Evolutionary conservation across 169 alveolate species (phyloP).

Genomic region (Plasmodium gaboni): DNA sequence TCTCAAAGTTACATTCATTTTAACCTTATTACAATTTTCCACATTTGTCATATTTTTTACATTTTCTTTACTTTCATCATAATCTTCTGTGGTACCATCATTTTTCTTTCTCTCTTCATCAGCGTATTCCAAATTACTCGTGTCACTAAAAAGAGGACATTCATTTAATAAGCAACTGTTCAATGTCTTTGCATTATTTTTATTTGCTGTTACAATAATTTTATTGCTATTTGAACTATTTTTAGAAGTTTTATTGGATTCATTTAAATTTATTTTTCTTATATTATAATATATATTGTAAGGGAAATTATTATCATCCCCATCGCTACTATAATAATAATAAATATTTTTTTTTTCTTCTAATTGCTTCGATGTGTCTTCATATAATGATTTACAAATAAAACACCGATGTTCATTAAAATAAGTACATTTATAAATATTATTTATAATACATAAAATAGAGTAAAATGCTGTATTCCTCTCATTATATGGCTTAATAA

Average conservation of each 20-base stretch:
- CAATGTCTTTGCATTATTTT: not conserved
- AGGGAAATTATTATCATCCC: conserved; percentile 7
- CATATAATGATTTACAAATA: conserved; percentile 59
- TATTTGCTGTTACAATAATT: not conserved
- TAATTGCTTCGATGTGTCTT: conserved; percentile 11
- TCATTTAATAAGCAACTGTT: too few species aligned
- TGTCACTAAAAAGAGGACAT: not conserved
- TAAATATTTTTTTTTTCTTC: conserved; percentile 1
- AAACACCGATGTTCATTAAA: conserved; percentile 68
- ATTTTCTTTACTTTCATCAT: conserved; percentile 9
- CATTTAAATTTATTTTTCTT: conserved; percentile 20
- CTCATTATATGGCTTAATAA: conserved; percentile 71
- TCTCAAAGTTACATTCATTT: not conserved
- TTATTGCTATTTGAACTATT: not conserved
- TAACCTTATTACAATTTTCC: not conserved
- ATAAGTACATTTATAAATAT: conserved; percentile 66
- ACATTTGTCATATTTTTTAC: conserved; percentile 1
- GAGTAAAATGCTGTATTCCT: conserved; percentile 63
- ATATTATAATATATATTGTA: conserved; percentile 39
- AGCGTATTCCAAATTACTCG: not conserved
- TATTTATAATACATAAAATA: conserved; percentile 65
- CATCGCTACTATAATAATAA: conserved; percentile 17
- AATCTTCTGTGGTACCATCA: too few species aligned
- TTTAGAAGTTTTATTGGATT: conserved; percentile 13
- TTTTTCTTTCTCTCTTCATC: not conserved